Conservation (phyloP, 2,329 filamentous ascomycete species). For the Colletotrichum theobromicola region DNA sequence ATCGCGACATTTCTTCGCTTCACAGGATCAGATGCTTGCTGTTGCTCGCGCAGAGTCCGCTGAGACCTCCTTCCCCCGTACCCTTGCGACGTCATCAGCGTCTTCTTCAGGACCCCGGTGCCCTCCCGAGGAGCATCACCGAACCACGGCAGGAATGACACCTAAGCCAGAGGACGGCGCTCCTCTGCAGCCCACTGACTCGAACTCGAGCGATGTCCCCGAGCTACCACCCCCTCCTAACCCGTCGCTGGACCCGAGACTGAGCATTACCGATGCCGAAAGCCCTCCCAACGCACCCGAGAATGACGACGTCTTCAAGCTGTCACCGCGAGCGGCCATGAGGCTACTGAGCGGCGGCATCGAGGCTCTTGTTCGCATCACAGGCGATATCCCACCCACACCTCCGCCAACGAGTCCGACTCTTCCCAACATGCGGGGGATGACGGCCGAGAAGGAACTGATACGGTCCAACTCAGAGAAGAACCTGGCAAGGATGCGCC, state of each 20-base stretch:
- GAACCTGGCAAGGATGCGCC: constrained; percentile 51
- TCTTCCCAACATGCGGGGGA: constrained; percentile 68
- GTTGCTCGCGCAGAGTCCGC: not conserved
- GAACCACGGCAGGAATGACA: not conserved
- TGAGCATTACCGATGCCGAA: constrained; percentile 28
- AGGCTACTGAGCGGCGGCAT: constrained; percentile 77
- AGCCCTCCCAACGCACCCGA: constrained; percentile 33
- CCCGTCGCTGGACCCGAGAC: constrained; percentile 42
- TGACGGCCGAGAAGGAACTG: constrained; percentile 66
- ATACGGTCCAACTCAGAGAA: constrained; percentile 64
- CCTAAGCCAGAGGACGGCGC: not conserved
- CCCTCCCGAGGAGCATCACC: not conserved
- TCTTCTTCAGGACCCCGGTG: not conserved
- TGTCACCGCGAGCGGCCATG: constrained; percentile 77
- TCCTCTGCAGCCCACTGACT: constrained; percentile 24
- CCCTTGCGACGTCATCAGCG: not conserved
- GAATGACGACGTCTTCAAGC: constrained; percentile 72
- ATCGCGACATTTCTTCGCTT: not conserved
- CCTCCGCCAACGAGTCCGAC: constrained; percentile 69
- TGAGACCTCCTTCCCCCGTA: not conserved
- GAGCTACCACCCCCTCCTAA: constrained; percentile 47
- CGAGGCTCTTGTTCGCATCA: constrained; percentile 73
- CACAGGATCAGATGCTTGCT: not conserved
- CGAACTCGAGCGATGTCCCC: constrained; percentile 27
- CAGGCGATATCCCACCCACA: constrained; percentile 82